These are phyloP conservation scores for Hylodesmum podocarpum DNA, from an alignment of 306 rosid species.

Conservation along the genomic window DNA sequence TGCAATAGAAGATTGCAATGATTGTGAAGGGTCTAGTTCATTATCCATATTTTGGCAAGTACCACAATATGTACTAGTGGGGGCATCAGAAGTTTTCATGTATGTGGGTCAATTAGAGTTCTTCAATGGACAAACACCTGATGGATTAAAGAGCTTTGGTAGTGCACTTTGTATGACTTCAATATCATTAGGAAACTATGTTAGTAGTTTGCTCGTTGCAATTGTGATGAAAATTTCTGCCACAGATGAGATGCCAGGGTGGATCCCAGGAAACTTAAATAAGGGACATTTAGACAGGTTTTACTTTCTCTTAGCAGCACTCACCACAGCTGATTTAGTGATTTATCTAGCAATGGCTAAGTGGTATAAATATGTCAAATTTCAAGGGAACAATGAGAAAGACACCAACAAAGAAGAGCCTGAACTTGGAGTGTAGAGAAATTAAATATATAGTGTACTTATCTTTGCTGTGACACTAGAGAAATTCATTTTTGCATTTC, in stretches of 20 bases:
- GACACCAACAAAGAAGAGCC: neutral
- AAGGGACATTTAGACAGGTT: slow-evolving; percentile 70
- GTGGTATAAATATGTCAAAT: slow-evolving; percentile 71
- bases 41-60: slow-evolving; percentile 73
- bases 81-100: slow-evolving; percentile 89
- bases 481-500: slow-evolving; percentile 18
- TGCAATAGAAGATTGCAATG: slow-evolving; percentile 31
- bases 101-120: slow-evolving; percentile 80
- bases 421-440: slow-evolving; percentile 12
- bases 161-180: slow-evolving; percentile 87
- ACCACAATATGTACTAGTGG: slow-evolving; percentile 68
- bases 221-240: slow-evolving; percentile 70
- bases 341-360: slow-evolving; percentile 58
- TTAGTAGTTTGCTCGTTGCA: slow-evolving; percentile 67
- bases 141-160: slow-evolving; percentile 79
- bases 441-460: neutral
- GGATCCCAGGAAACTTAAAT: slow-evolving; percentile 82
- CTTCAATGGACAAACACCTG: slow-evolving; percentile 79
- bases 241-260: slow-evolving; percentile 56
- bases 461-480: slow-evolving; percentile 24
- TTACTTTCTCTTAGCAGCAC: slow-evolving; percentile 68
- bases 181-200: slow-evolving; percentile 76
- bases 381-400: slow-evolving; percentile 47
- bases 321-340: slow-evolving; percentile 54
- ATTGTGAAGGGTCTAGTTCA: slow-evolving; percentile 52